Evolutionary conservation across 768 basidiomycete species (phyloP).

Genomic region (Lactarius quietus): DNA sequence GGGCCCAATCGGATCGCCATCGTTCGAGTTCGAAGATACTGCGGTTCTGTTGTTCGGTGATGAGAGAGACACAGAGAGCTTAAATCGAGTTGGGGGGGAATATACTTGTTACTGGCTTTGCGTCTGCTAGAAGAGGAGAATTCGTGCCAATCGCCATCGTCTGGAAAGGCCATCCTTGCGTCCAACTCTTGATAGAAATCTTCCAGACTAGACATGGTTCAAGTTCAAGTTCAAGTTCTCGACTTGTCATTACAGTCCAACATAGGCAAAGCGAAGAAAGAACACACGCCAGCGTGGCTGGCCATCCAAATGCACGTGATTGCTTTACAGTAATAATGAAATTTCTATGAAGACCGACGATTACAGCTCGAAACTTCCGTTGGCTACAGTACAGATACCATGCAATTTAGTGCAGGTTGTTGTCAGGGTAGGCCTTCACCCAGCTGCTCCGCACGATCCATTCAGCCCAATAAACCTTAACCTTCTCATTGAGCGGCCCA

Average conservation of each 20-base stretch:
- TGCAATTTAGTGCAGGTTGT: slow-evolving; percentile 26
- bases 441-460: slow-evolving; percentile 47
- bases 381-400: neutral
- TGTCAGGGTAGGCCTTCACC: slow-evolving; percentile 33
- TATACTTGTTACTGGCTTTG: neutral
- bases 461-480: slow-evolving; percentile 41
- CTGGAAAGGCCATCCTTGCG: slow-evolving; percentile 21
- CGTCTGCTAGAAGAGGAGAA: neutral
- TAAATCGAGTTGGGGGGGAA: neutral
- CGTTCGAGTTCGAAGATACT: neutral
- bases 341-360: too few relatives aligned
- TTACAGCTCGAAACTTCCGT: neutral
- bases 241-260: neutral
- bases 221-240: neutral
- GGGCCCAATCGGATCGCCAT: neutral
- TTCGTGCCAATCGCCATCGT: slow-evolving; percentile 7
- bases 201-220: slow-evolving; percentile 9
- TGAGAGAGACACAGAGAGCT: neutral
- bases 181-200: slow-evolving; percentile 25
- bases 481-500: slow-evolving; percentile 37
- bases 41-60: neutral
- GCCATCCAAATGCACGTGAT: slow-evolving; percentile 7
- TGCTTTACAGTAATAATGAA: neutral
- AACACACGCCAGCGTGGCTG: neutral
- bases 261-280: neutral